Conservation (phyloP, 768 basidiomycete species). For the Calocybe cyanea region DNA sequence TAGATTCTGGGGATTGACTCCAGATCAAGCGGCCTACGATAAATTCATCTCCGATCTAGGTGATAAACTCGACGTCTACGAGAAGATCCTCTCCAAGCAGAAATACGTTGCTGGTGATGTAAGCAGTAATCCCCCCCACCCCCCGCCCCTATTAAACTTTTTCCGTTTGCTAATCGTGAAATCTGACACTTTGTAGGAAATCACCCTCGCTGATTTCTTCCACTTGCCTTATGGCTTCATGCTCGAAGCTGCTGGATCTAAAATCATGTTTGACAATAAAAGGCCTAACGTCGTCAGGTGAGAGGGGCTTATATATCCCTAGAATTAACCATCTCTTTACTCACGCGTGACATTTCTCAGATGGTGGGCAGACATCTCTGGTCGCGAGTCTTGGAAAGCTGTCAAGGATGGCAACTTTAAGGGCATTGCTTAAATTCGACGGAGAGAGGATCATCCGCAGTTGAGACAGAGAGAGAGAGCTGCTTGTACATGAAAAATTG, state of each 20-base stretch:
- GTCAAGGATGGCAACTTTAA: no score
- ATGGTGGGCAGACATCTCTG: slow-evolving; percentile 37
- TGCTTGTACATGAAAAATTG: no score
- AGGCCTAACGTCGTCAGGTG: slow-evolving; percentile 46
- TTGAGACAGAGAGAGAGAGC: no score
- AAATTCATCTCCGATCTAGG: slow-evolving; percentile 26
- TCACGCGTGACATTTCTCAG: slow-evolving; percentile 17
- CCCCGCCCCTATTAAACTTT: no score
- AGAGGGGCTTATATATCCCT: background rate
- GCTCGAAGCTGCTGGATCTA: slow-evolving; percentile 20
- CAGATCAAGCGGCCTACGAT: slow-evolving; percentile 36
- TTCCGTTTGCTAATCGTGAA: slow-evolving; percentile 33
- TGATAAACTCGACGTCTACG: slow-evolving; percentile 49
- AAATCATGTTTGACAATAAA: slow-evolving; percentile 22
- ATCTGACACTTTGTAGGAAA: slow-evolving; percentile 23
- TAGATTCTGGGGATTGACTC: slow-evolving; percentile 46
- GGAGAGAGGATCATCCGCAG: no score
- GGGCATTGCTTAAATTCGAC: no score
- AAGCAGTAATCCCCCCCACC: no score
- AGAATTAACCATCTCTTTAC: background rate
- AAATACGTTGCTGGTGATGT: slow-evolving; percentile 56
- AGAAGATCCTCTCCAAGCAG: slow-evolving; percentile 51
- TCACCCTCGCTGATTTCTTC: slow-evolving; percentile 46
- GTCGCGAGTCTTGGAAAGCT: slow-evolving; percentile 2
- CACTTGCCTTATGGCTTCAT: slow-evolving; percentile 36